Base-by-base conservation (phyloP, 1,139 yeast species). In the Hyphopichia pseudoburtonii region DNA sequence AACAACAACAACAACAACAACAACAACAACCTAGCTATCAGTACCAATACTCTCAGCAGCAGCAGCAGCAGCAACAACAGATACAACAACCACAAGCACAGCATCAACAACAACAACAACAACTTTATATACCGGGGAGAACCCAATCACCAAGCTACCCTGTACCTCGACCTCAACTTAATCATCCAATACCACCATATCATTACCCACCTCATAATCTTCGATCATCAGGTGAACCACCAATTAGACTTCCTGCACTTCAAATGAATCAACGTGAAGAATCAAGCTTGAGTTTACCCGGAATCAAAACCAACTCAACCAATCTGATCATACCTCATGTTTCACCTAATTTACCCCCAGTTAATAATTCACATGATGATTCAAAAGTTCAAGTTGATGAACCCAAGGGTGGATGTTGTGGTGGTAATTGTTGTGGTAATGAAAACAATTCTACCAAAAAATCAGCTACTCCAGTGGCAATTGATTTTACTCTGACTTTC, bases 401-500 rank as follows among this genome's bases (percentile, higher is more conserved):
- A 21, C 28, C 33, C 11, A 14, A 5, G 17, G 10, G 23, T 21
- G 16, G 8, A 6, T 17, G 23, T 28, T 17, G 31, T 28, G 31
- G 31, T 10, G 31, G 34, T 15, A 16, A 11, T 11, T 31, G 33
- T 30, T 30, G 34, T 29, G 32, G 33, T 25, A 23, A 27, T 27
- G 26, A 10, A 7, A n/a, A n/a, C n/a, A n/a, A n/a, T n/a, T n/a
- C n/a, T 17, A 15, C 33, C 11, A 18, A 10, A 21, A 34, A 33
- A 26, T 21, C 39, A 15, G 18, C 25, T 12, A 35, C 41, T 25
- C 46, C 46, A 9, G 36, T 46, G 29, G 46, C 48, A 3, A 39
- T 46, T 10, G 50, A 46, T 31, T 46, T 46, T 22, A 46, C 50
- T 12, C 22, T 34, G 6, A 23, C 43, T 17, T 42, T 35, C 29